Evolutionary conservation across 1,139 yeast genomes (phyloP).

Genomic region (Lodderomyces parapsilosis): DNA sequence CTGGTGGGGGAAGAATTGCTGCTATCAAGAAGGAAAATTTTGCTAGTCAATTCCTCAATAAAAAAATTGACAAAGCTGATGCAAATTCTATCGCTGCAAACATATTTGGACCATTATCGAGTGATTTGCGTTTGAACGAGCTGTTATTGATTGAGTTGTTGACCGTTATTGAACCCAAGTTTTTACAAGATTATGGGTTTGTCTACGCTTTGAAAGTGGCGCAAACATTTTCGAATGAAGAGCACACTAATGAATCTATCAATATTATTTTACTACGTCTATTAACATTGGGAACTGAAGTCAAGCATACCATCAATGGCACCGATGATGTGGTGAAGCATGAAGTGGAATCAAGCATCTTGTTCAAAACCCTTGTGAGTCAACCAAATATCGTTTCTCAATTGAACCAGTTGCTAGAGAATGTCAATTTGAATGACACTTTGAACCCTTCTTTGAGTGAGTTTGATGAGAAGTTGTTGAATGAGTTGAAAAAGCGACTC

Average conservation of each 20-base stretch:
- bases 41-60: slow-evolving; percentile 42
- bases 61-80: slow-evolving; percentile 6
- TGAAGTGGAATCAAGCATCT: slow-evolving; percentile 39
- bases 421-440: slow-evolving; percentile 1
- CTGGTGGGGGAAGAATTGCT: slow-evolving; percentile 21
- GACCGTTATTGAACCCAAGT: slow-evolving; percentile 47
- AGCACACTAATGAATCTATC: slow-evolving; percentile 21
- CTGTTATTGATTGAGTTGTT: slow-evolving; percentile 56
- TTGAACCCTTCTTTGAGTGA: not conserved
- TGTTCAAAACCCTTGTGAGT: slow-evolving; percentile 44
- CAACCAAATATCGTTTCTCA: slow-evolving; percentile 8
- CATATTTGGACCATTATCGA: slow-evolving; percentile 22
- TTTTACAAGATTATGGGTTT: slow-evolving; percentile 22
- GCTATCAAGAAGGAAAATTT: slow-evolving; percentile 41
- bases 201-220: slow-evolving; percentile 38
- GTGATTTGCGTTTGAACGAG: slow-evolving; percentile 40
- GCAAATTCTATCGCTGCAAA: slow-evolving; percentile 11
- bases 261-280: slow-evolving; percentile 62
- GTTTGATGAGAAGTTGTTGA: slow-evolving; percentile 17
- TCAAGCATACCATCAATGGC: slow-evolving; percentile 44
- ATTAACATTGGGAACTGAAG: slow-evolving; percentile 54
- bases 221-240: slow-evolving; percentile 27
- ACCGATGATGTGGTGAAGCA: slow-evolving; percentile 46
- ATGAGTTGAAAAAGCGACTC: slow-evolving; percentile 15
- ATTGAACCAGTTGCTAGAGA: slow-evolving; percentile 13